Evolutionary conservation across 441 rosid species (phyloP).

Genomic region (Euphorbia schlechtendalii): DNA sequence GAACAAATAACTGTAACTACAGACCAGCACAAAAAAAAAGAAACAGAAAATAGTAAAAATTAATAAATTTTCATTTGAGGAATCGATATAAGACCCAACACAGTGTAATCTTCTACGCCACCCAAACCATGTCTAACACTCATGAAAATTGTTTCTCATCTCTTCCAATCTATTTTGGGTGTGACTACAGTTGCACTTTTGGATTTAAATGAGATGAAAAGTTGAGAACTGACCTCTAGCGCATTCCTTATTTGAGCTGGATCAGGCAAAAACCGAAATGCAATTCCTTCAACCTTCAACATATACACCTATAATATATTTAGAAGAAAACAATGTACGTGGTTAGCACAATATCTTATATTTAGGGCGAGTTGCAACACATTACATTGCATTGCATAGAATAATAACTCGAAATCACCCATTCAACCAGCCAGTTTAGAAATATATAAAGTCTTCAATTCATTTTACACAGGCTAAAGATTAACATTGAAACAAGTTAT

Average conservation of each 20-base stretch:
- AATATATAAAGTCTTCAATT: not conserved
- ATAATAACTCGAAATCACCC: not conserved
- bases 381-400: too few relatives aligned
- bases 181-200: not conserved
- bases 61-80: not conserved
- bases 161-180: not conserved
- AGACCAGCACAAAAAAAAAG: not conserved
- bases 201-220: not conserved
- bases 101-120: not conserved
- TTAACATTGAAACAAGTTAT: too few relatives aligned
- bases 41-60: not conserved
- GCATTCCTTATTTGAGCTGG: slow-evolving; percentile 91
- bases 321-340: slow-evolving; percentile 3
- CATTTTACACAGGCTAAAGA: not conserved
- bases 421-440: not conserved
- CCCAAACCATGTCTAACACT: not conserved
- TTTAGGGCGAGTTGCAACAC: not conserved
- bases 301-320: slow-evolving; percentile 47
- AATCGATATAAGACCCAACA: not conserved
- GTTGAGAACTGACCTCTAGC: slow-evolving; percentile 73
- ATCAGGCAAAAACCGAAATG: slow-evolving; percentile 85
- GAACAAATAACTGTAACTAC: not conserved
- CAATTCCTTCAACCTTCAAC: slow-evolving; percentile 89
- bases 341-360: not conserved
- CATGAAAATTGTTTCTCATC: not conserved